A percentile compares a stretch with the other conserved stretches of the same genome.
phyloP scores from a whole-genome alignment of 2,329 filamentous ascomycete genomes.

The Colletotrichum gloeosporioides region DNA sequence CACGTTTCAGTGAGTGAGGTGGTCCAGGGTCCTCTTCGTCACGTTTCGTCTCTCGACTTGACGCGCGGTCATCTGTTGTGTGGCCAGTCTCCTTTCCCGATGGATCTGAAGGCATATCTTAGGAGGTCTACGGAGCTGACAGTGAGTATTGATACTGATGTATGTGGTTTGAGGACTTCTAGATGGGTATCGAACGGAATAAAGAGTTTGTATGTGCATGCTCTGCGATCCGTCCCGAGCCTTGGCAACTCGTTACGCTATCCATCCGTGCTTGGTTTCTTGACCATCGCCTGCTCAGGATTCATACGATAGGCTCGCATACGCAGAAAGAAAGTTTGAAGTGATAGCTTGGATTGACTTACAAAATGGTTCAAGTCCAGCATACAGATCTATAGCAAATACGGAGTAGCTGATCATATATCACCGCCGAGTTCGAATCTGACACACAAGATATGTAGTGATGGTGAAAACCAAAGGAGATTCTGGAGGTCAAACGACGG shows the following conservation, averaged over 20 bases:
- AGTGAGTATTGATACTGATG: neutral
- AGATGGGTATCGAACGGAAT: neutral
- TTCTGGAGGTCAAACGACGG: neutral
- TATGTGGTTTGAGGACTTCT: neutral
- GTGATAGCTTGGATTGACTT: neutral
- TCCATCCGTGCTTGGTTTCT: neutral
- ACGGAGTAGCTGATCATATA: neutral
- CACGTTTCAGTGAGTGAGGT: neutral
- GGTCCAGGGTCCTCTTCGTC: neutral
- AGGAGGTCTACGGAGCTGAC: neutral
- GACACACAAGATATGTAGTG: neutral
- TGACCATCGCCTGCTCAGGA: neutral
- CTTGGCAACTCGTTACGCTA: neutral
- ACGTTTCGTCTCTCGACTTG: neutral
- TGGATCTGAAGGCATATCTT: neutral
- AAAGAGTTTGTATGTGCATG: neutral
- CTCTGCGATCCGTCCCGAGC: neutral
- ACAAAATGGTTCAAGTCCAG: neutral
- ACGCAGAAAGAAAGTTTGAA: neutral
- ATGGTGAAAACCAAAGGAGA: neutral
- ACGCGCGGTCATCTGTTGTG: neutral
- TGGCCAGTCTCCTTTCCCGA: neutral
- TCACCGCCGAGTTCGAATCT: neutral
- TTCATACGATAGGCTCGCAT: neutral
- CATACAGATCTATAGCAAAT: neutral